Evolutionary conservation across 164 flowering plant genomes (phyloP), one percentile per base, ranked within the genome.

Genomic region (Annona squamosa): DNA sequence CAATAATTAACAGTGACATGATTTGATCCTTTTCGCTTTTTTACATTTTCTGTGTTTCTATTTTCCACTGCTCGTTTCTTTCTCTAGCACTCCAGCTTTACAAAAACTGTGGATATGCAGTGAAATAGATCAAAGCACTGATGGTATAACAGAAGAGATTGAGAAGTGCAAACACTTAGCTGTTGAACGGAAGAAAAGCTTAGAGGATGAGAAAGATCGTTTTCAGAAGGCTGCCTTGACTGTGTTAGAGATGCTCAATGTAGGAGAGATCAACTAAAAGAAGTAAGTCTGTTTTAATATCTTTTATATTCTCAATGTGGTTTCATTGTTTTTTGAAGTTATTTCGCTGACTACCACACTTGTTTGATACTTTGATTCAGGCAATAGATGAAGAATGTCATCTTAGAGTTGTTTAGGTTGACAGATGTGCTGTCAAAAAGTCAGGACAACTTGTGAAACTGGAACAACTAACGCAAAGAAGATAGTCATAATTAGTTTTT

Each of bases 181-280:
- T 37, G 73, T 81, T 73, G 90, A 86, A 81, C 84, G 84, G 83
- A 94, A 84, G 81, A 85, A 78, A 74, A 67, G 61, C n/a, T 79
- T 94, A 68, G 97, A 86, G 71, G 90, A 90, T 66, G 92, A 92
- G 82, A 94, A 82, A 79, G 90, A 87, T 56, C 73, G 78, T 63
- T 84, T 88, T 63, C 94, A 90, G 83, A 87, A 86, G 82, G 92
- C 94, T 82, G 93, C 94, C 77, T 89, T 79, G 76, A 72, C 87
- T 71, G 88, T 85, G 72, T 65, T 94, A 19, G 90, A 89, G 76
- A 80, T 94, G 88, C 90, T 94, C 68, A 87, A 78, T 75, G 43
- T 37, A 17, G 65, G 64, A 5, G 68, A 42, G 44, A 63, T 56
- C 37, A 37, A 45, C 42, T 70, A 67, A 73, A 68, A 57, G 41